Base-by-base conservation (phyloP, 1,284 basidiomycete genomes). In the Hemileia vastatrix region DNA sequence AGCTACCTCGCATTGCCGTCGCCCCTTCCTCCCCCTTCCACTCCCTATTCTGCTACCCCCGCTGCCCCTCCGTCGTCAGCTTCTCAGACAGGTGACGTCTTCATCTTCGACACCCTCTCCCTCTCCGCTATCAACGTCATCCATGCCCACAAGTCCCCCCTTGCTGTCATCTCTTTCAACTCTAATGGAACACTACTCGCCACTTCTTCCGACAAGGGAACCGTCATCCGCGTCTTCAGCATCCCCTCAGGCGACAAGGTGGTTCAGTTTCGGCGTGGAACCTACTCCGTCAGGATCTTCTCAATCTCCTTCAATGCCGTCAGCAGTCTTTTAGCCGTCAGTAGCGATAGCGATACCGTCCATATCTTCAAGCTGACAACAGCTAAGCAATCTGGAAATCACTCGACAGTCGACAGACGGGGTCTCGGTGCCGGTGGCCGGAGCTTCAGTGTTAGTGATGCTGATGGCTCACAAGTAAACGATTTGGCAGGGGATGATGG, bases 1-100 rank as follows among this genome's bases (percentile, higher is more conserved):
- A 93, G 90, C 24, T 96, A 89, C 78, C 85, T 98, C 61, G 94
- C 91, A 23, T 98, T 97, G 76, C 93, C 95, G 0, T 90, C 90
- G 0, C 92, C 91, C 0, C 85, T 95, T 0, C 90, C 93, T 0
- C 88, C 90, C 0, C 85, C 90, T 0, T 81, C 85, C 0, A 81
- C 86, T 0, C 78, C 83, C 2, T 71, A 73, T 50, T 66, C 70
- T 23, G 44, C 13, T 48, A 48, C 78, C 83, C 48, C 48, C 33
- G 64, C 31, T 65, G 23, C 53, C 1, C 53, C 53, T 2, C 68
- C 49, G 40, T 51, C 50, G 13, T 43, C 57, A 45, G 19, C 57
- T 9, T 48, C 53, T 31, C 54, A 45, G 36, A 45, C 44, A 1
- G 74, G 75, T 2, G 71, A 74, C 51, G 75, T 76, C 24, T 54